Percentiles rank a stretch among this genome's conserved stretches.
Evolutionary conservation across 352 stramenopile species (phyloP).

Genomic region (Labyrinthula sp.): DNA sequence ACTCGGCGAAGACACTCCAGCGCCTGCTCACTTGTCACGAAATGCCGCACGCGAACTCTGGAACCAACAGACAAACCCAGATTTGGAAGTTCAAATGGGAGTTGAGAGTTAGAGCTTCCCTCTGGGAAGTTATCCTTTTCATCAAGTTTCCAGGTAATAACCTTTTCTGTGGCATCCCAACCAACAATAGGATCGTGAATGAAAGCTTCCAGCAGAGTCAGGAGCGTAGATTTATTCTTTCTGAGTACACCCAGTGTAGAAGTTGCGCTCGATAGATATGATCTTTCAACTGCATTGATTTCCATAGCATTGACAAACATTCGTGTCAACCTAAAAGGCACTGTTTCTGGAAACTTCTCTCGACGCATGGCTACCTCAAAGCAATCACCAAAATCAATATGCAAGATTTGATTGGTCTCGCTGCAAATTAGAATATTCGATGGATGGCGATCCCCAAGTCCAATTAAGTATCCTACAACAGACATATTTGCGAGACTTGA

Average conservation of each 20-base stretch:
- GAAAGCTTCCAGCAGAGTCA: conserved; percentile 98
- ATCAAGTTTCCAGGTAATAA: no score
- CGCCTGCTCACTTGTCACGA: no score
- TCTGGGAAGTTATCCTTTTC: no score
- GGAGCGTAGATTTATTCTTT: conserved; percentile 86
- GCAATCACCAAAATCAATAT: conserved; percentile 89
- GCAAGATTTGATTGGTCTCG: conserved; percentile 74
- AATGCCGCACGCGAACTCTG: no score
- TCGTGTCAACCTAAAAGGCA: conserved; percentile 93
- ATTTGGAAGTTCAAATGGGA: no score
- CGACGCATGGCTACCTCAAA: conserved; percentile 97
- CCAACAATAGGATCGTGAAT: conserved; percentile 85
- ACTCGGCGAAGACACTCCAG: no score
- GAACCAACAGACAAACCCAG: no score
- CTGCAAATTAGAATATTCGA: conserved; percentile 98
- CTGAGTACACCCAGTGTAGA: conserved; percentile 86
- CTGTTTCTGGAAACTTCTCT: conserved; percentile 95
- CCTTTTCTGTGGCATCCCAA: no score
- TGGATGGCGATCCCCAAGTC: conserved; percentile 91
- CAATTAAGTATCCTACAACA: conserved; percentile 98
- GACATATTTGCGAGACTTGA: conserved; percentile 90
- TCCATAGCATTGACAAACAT: conserved; percentile 99
- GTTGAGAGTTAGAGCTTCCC: no score
- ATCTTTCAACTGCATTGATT: conserved; percentile 92
- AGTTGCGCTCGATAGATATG: conserved; percentile 87